These are phyloP conservation scores for Oryza longistaminata DNA, from an alignment of 176 grass and related monocot species.

Conservation along the genomic window DNA sequence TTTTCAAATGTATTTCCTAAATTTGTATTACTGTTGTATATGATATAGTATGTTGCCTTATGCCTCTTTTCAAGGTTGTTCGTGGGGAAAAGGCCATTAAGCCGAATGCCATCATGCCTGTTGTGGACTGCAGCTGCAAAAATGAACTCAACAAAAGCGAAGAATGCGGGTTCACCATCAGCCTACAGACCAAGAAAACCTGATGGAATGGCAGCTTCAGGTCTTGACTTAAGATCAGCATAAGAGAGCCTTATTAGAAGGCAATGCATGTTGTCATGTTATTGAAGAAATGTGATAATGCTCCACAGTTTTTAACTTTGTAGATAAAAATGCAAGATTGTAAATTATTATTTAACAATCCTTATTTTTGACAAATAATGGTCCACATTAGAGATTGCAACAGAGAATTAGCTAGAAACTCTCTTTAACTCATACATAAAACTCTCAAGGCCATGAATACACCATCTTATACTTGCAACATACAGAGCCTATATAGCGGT, in stretches of 20 bases:
- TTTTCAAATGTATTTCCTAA: neutral
- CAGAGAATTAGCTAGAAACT: no score
- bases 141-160: conserved; percentile 7
- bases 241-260: neutral
- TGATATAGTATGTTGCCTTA: neutral
- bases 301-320: no score
- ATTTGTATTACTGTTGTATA: neutral
- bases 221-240: conserved; percentile 11
- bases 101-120: neutral
- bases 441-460: no score
- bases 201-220: conserved; percentile 8
- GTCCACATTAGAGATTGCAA: no score
- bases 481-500: no score
- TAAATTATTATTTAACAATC: no score
- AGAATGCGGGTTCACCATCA: conserved; percentile 43
- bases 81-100: conserved; percentile 39
- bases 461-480: no score
- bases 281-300: neutral
- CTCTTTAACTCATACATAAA: no score
- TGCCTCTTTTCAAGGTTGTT: conserved; percentile 43
- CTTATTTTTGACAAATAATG: no score
- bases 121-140: conserved; percentile 31
- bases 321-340: no score
- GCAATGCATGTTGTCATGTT: conserved; percentile 1
- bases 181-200: conserved; percentile 17